Base-by-base conservation (phyloP, 371 early-diverging fungal species). In the Apophysomyces elegans region DNA sequence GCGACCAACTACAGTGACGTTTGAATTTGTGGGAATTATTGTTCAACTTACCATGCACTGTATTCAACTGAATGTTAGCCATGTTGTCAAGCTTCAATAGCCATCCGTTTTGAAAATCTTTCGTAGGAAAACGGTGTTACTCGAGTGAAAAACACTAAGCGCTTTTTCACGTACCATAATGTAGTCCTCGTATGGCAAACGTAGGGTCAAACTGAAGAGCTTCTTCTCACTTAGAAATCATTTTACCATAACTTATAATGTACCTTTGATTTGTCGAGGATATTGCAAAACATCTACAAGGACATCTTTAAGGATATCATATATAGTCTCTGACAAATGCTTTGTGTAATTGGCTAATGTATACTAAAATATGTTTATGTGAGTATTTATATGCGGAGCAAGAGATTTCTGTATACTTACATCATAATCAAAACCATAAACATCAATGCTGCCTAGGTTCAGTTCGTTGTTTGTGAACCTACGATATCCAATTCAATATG, bases 81-180 rank as follows among this genome's bases (percentile, higher is more conserved):
- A 80, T 83, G 37, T 84, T 81, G 64, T 89, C 90, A 38, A 89
- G 77, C 64, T 89, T 89, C 84, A 89, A 87, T 58, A 89, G 61
- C 86, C 87, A 89, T 6, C 90, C 88, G 41, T 84, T 85, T 37
- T 84, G 79, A 38, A 77, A 73, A 66, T 88, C 87, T 81, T 50
- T 21, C 9, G 8, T 21, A 50, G 63, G 36, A 26, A 21, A 41
- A 44, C 11, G 44, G 47, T 18, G 26, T n/a, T 6, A 43, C 14
- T 61, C 58, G 32, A 56, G 6, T 44, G 18, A 45, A 58, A 58
- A 6, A 43, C 58, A 38, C 13, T 36, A 54, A 5, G 2, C 11
- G 13, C 18, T 14, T 61, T 32, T 11, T 21, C 14, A 59, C 58
- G 37, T 76, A 84, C 84, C 83, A 50, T 85, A 88, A 54, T 85